Evolutionary conservation across 371 early-diverging fungal species (phyloP).

Genomic region (Mucor circinelloides): DNA sequence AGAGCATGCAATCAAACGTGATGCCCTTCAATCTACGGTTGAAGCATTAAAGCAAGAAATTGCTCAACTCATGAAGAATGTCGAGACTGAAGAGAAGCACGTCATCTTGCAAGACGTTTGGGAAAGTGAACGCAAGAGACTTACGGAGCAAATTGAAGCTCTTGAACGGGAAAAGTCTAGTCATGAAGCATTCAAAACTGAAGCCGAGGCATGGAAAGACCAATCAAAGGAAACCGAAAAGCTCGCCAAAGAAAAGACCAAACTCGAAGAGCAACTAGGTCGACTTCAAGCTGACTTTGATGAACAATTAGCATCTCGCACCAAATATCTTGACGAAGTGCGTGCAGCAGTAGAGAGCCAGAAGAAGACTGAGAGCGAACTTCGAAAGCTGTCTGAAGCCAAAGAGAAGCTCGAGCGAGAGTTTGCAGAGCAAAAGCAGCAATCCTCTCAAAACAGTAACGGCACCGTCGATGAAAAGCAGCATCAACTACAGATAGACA

Average conservation of each 20-base stretch:
- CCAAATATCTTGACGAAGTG: conserved; percentile 43
- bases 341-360: conserved; percentile 45
- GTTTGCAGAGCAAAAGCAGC: conserved; percentile 26
- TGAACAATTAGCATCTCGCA: conserved; percentile 34
- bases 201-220: conserved; percentile 35
- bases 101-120: conserved; percentile 56
- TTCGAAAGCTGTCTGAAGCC: conserved; percentile 40
- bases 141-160: conserved; percentile 49
- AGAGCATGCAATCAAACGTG: conserved; percentile 25
- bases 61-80: conserved; percentile 50
- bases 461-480: conserved; percentile 29
- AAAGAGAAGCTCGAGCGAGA: conserved; percentile 50
- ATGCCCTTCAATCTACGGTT: conserved; percentile 43
- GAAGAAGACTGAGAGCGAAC: conserved; percentile 49
- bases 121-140: conserved; percentile 58
- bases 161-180: conserved; percentile 35
- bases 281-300: conserved; percentile 41
- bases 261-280: conserved; percentile 38
- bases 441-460: conserved; percentile 20
- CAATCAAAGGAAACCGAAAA: conserved; percentile 49
- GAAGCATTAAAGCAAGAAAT: conserved; percentile 52
- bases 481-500: conserved; percentile 34
- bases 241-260: conserved; percentile 34
- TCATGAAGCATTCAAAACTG: conserved; percentile 39
- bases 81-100: conserved; percentile 37